Evolutionary conservation across 768 basidiomycete genomes (phyloP).

Genomic region (Xanthoconium purpureum): DNA sequence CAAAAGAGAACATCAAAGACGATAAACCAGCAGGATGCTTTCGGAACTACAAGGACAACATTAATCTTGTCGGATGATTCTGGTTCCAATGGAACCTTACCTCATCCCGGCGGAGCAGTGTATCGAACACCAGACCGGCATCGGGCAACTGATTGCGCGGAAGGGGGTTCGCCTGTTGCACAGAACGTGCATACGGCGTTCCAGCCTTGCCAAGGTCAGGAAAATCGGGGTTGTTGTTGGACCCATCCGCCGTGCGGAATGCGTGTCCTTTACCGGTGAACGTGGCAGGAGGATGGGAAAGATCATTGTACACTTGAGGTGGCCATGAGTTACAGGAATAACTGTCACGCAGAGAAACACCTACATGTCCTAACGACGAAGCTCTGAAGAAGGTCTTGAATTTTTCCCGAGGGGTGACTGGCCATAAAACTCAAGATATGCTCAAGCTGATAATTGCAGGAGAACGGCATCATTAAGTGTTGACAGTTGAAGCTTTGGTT

Average conservation of each 20-base stretch:
- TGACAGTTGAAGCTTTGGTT: not conserved
- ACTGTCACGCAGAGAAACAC: slow-evolving; percentile 23
- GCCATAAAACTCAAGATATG: slow-evolving; percentile 64
- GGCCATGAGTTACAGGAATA: not conserved
- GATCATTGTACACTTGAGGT: slow-evolving; percentile 70
- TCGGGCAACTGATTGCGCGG: slow-evolving; percentile 73
- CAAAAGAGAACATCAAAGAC: slow-evolving; percentile 77
- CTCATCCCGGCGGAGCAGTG: slow-evolving; percentile 68
- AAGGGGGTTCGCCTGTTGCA: slow-evolving; percentile 64
- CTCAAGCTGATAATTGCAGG: slow-evolving; percentile 53
- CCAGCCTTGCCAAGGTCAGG: slow-evolving; percentile 78
- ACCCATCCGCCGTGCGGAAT: slow-evolving; percentile 76
- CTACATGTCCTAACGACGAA: slow-evolving; percentile 51
- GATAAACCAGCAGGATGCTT: slow-evolving; percentile 79
- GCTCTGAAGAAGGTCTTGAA: slow-evolving; percentile 39
- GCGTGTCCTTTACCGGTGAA: slow-evolving; percentile 59
- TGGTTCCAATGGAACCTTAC: slow-evolving; percentile 33
- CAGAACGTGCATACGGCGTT: slow-evolving; percentile 79
- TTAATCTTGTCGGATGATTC: not conserved
- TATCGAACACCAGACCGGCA: slow-evolving; percentile 77
- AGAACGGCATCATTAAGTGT: not conserved
- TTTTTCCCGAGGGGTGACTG: slow-evolving; percentile 46
- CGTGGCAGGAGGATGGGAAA: slow-evolving; percentile 75
- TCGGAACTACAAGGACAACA: slow-evolving; percentile 49
- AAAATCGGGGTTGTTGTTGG: slow-evolving; percentile 64